phyloP scores from a whole-genome alignment of 257 asterid species.

The Capsicum baccatum region DNA sequence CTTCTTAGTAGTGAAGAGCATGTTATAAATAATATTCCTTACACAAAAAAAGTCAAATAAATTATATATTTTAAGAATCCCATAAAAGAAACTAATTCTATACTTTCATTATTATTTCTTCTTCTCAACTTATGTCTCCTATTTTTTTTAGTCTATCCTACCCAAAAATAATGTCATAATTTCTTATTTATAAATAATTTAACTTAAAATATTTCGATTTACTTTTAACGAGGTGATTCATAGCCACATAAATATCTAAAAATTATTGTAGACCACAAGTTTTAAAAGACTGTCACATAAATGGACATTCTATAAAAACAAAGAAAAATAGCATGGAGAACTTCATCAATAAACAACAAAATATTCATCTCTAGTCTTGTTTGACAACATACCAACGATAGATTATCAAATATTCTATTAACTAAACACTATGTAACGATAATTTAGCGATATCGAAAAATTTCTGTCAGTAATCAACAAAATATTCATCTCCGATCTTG shows the following conservation, averaged over 20 bases:
- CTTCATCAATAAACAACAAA: background rate
- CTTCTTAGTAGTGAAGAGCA: conserved; percentile 1
- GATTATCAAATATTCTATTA: background rate
- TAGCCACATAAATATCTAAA: background rate
- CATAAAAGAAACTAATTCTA: background rate
- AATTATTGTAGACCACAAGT: background rate
- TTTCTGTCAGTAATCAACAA: background rate
- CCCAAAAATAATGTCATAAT: background rate
- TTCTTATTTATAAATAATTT: background rate
- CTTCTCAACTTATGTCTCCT: background rate
- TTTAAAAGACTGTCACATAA: background rate
- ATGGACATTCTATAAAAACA: too few species aligned
- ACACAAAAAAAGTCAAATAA: background rate
- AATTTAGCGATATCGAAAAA: too few species aligned
- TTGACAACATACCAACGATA: background rate
- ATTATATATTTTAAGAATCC: background rate
- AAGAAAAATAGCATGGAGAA: too few species aligned
- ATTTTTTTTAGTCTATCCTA: background rate
- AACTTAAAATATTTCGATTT: background rate
- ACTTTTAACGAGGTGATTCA: accelerated
- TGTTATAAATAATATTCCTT: background rate
- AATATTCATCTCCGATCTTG: background rate
- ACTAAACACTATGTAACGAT: background rate
- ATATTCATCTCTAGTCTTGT: background rate
- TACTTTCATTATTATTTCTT: background rate